Evolutionary conservation across 2,329 filamentous ascomycete genomes (phyloP).

Genomic region (Chaetomiaceae sp.): DNA sequence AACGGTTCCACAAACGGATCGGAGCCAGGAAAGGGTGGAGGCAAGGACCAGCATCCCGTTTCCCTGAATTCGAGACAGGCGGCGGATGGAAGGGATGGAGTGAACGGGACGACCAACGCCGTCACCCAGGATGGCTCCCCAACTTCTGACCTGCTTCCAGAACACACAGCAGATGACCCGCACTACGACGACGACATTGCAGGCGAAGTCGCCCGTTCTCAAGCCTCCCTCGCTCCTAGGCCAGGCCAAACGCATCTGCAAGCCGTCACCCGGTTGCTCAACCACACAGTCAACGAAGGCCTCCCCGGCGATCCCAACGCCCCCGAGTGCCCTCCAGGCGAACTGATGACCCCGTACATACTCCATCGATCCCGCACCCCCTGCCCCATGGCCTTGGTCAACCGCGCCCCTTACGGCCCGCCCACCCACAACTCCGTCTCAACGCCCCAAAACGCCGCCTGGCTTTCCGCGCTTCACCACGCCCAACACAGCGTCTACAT

Average conservation of each 20-base stretch:
- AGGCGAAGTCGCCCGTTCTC: conserved; percentile 58
- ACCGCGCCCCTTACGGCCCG: conserved; percentile 61
- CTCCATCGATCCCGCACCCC: conserved; percentile 48
- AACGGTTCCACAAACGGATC: neutral
- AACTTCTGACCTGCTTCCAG: conserved; percentile 34
- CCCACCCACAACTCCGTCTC: conserved; percentile 56
- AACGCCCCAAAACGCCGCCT: conserved; percentile 72
- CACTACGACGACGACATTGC: conserved; percentile 61
- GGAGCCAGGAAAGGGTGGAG: neutral
- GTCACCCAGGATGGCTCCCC: neutral
- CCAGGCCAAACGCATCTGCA: conserved; percentile 44
- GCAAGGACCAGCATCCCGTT: neutral
- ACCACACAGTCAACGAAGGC: conserved; percentile 51
- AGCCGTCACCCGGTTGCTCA: conserved; percentile 62
- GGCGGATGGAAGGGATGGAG: neutral
- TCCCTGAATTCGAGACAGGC: neutral
- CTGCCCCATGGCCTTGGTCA: conserved; percentile 69
- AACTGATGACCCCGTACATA: conserved; percentile 65
- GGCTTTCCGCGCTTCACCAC: conserved; percentile 64
- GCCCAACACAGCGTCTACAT: conserved; percentile 66
- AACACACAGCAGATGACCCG: conserved; percentile 55
- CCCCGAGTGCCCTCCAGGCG: conserved; percentile 47
- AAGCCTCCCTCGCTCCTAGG: conserved; percentile 50
- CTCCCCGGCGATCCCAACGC: conserved; percentile 44
- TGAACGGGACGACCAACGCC: neutral